A percentile compares a stretch with the other conserved stretches of the same genome.
These are phyloP conservation scores for Calonectria multiphialidica DNA, from an alignment of 2,329 filamentous ascomycete genomes.

Conservation along the genomic window DNA sequence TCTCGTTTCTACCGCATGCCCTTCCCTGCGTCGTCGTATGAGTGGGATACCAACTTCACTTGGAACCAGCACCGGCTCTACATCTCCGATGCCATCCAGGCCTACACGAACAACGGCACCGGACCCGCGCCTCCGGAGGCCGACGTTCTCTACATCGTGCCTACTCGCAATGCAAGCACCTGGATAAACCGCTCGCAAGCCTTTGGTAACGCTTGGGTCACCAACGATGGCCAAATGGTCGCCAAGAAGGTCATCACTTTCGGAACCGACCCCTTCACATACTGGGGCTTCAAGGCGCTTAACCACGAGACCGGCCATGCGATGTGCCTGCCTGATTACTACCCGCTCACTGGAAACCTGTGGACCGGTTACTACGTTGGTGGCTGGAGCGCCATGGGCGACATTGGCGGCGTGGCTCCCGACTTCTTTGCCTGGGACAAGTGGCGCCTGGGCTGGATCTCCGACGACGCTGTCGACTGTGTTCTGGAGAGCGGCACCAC, in stretches of 20 bases:
- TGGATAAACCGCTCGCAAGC: not conserved
- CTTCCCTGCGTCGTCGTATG: not conserved
- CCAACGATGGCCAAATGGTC: slow-evolving; percentile 45
- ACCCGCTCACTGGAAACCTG: slow-evolving; percentile 44
- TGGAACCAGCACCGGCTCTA: slow-evolving; percentile 19
- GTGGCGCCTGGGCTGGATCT: slow-evolving; percentile 53
- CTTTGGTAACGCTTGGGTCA: not conserved
- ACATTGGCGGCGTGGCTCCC: slow-evolving; percentile 47
- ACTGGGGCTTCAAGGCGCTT: slow-evolving; percentile 49
- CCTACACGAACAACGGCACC: slow-evolving; percentile 21
- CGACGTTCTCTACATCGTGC: slow-evolving; percentile 32
- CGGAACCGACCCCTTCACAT: slow-evolving; percentile 46
- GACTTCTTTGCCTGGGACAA: slow-evolving; percentile 55
- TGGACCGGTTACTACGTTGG: slow-evolving; percentile 47
- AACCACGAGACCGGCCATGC: slow-evolving; percentile 54
- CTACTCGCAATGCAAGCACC: slow-evolving; percentile 15
- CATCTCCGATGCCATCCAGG: slow-evolving; percentile 30
- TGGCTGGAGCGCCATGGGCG: slow-evolving; percentile 54
- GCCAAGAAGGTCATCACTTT: slow-evolving; percentile 48
- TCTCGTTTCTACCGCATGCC: slow-evolving; percentile 45
- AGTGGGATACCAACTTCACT: slow-evolving; percentile 16
- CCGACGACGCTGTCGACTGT: slow-evolving; percentile 48
- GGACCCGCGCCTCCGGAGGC: slow-evolving; percentile 11
- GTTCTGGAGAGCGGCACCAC: slow-evolving; percentile 39
- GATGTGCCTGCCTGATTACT: slow-evolving; percentile 53